A percentile compares a stretch with the other conserved stretches of the same genome.
Conservation (phyloP, 2,329 filamentous ascomycete species). For the Harringtonia aguacate region DNA sequence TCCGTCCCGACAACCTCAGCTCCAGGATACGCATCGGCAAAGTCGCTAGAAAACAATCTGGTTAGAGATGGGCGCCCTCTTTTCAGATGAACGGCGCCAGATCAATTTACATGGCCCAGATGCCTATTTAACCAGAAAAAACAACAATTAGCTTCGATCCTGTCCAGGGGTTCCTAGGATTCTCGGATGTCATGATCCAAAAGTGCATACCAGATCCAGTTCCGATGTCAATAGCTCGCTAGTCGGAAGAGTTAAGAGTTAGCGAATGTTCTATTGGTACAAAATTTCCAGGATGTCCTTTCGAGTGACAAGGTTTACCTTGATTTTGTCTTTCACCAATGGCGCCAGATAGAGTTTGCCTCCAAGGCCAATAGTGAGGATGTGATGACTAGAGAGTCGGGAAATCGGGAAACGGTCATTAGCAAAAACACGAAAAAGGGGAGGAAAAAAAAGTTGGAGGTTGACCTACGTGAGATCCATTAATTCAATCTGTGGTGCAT, state of each 20-base stretch:
- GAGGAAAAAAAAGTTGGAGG: no score
- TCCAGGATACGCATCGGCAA: slow-evolving; percentile 29
- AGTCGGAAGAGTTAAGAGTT: background rate
- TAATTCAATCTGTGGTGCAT: slow-evolving; percentile 19
- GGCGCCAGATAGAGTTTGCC: slow-evolving; percentile 17
- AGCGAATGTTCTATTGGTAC: background rate
- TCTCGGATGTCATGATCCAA: no score
- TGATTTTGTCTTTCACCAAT: slow-evolving; percentile 9
- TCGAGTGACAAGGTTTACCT: background rate
- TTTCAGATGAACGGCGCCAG: no score
- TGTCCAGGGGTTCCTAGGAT: background rate
- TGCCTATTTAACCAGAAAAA: background rate
- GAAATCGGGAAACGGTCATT: no score
- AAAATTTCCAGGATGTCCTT: no score
- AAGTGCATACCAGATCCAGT: slow-evolving; percentile 30
- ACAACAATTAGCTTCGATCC: background rate
- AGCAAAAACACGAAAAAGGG: no score
- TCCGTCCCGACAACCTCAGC: slow-evolving; percentile 40
- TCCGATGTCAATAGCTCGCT: slow-evolving; percentile 36
- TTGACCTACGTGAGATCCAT: slow-evolving; percentile 18
- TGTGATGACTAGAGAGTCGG: slow-evolving; percentile 14
- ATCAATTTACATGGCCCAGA: slow-evolving; percentile 31
- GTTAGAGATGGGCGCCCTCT: no score
- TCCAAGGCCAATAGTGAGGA: slow-evolving; percentile 13
- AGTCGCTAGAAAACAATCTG: slow-evolving; percentile 41